Base-by-base conservation (phyloP, 164 flowering plant genomes). In the Vitis vinifera region DNA sequence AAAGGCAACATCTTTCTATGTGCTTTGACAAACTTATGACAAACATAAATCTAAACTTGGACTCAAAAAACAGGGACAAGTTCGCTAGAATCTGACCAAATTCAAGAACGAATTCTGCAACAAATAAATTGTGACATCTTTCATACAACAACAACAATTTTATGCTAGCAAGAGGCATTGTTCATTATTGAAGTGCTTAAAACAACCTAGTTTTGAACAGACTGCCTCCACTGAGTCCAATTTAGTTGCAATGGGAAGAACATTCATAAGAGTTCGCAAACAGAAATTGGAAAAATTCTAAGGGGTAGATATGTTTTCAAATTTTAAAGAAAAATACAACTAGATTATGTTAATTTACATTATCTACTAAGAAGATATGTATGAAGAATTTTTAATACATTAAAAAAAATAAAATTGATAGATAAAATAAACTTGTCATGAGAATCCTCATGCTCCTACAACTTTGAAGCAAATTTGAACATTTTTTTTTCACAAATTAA, bases 131-230 rank as follows among this genome's bases (percentile, higher is more conserved):
- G 63, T 8, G 13, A 51, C 53, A 51, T 23, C 27, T 23, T 23
- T 23, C 27, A 23, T 0, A 1, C 27, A 23, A 23, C 2, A 23
- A 1, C 27, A 23, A 23, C 27, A 23, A 23, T 23, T 23, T 23
- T 23, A 23, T 23, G 27, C 2, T 1, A 23, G 27, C 27, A 23
- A 1, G 2, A 95, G 90, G 79, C 92, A 89, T 75, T 89, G 63
- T 48, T 67, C 79, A 68, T 91, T 91, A 12, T 88, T 68, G 76
- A 93, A 96, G 55, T 66, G 47, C 68, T 88, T 84, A 83, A 87
- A 70, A 78, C 98, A 96, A 31, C 85, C 91, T 12, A 91, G 92
- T 53, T 95, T 97, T 9, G 74, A 51, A 78, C 97, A 93, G 44
- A 88, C 50, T 7, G 82, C 93, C 81, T 90, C 98, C 13, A 81